Conservation (phyloP, 805 yeast genomes). For the Yarrowia yakushimensis region DNA sequence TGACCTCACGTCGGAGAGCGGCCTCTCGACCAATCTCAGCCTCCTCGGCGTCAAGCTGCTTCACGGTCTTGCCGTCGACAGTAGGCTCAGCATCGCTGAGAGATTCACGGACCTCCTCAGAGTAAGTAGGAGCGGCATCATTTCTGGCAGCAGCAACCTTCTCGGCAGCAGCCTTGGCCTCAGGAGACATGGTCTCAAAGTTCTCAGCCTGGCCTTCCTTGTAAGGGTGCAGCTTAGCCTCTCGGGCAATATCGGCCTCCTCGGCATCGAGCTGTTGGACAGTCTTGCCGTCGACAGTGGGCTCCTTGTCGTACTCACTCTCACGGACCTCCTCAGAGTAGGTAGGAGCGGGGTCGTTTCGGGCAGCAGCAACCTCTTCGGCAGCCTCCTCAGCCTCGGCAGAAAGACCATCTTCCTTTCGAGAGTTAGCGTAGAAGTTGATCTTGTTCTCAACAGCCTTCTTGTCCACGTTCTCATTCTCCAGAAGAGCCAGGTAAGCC, state of each 20-base stretch:
- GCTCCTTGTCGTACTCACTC: background rate
- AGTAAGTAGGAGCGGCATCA: background rate
- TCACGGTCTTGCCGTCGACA: background rate
- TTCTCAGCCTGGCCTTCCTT: too few relatives aligned
- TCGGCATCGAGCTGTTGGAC: background rate
- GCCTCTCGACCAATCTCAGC: slow-evolving; percentile 1
- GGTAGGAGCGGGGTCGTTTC: background rate
- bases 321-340: slow-evolving; percentile 1
- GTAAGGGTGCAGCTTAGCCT: background rate
- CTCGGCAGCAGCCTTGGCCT: slow-evolving; percentile 11
- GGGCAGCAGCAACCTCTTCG: slow-evolving; percentile 7
- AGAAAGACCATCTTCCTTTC: background rate
- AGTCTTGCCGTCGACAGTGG: slow-evolving; percentile 9
- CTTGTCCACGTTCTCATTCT: background rate
- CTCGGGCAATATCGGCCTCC: background rate
- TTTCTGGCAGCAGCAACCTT: slow-evolving; percentile 1
- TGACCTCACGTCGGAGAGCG: slow-evolving; percentile 9
- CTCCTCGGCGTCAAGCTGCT: slow-evolving; percentile 9
- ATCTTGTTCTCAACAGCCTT: slow-evolving; percentile 1
- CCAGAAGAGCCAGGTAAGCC: background rate
- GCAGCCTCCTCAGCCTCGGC: slow-evolving; percentile 14
- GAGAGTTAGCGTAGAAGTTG: slow-evolving; percentile 4
- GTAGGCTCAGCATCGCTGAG: background rate
- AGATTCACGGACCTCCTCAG: background rate
- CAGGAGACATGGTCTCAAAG: background rate